Evolutionary conservation across 345 rosid species (phyloP), one percentile per base, ranked within the genome.

Genomic region (Laguncularia racemosa): DNA sequence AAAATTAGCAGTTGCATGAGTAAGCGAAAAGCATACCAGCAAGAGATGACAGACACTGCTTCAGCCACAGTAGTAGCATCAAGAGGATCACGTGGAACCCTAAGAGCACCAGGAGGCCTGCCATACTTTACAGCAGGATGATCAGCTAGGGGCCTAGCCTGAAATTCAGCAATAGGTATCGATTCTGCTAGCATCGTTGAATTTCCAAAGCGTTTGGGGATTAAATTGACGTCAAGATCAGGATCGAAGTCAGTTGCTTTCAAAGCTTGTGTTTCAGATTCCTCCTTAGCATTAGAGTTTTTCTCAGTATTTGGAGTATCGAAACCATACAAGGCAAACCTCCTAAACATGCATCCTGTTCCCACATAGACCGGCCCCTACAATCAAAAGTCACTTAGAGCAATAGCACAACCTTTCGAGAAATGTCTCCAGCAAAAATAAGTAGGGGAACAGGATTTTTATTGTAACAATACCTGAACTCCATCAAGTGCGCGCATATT

Each of bases 401-500:
- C 9, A 33, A 4, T 33, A 33, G 40, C 9, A 33, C 6, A 33
- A 33, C 40, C 7, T 33, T 33, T 33, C 40, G 7, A 33, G 40
- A 10, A 33, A 33, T 33, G 40, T 33, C 7, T 33, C 40, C 40
- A 6, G 1, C 7, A 33, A 33, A 7, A 33, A 33, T 6, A 33
- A 33, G 6, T 33, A 1, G 40, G 10, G 45, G 20, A 56, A 46
- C n/a, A 38, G 2, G 14, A 11, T 26, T 13, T 20, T 33, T n/a
- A 48, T 9, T 12, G 55, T 13, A 50, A 10, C 19, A 16, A 44
- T 57, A 86, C 97, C 97, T 91, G 98, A 6, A 91, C 75, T 18
- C 97, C 99, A 38, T 93, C 97, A 4, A 89, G 91, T 28, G 96
- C 99, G 63, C 89, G 93, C 97, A 93, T 93, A 56, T 93, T 90